phyloP scores from a whole-genome alignment of 257 asterid species.

The Plectranthus barbatus region DNA sequence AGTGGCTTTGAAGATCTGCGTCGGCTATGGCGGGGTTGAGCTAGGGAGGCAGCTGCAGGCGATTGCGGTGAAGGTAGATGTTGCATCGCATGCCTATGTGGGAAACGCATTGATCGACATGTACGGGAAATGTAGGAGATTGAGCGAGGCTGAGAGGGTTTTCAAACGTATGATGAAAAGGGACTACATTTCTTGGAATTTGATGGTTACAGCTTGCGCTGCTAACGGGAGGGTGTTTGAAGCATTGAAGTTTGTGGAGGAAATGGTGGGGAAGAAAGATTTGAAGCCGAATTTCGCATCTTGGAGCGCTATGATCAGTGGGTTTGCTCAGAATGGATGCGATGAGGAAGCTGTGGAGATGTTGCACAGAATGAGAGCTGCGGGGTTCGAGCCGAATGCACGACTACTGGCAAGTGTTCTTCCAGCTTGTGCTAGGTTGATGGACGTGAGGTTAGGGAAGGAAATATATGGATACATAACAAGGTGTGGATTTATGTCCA shows the following conservation, averaged over 20 bases:
- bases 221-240: constrained; percentile 45
- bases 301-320: constrained; percentile 71
- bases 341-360: constrained; percentile 52
- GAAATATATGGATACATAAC: constrained; percentile 63
- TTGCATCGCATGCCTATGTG: constrained; percentile 44
- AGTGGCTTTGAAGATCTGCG: constrained; percentile 52
- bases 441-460: constrained; percentile 41
- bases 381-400: constrained; percentile 57
- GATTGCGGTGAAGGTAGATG: constrained; percentile 38
- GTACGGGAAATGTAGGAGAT: constrained; percentile 65
- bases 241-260: constrained; percentile 37
- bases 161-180: constrained; percentile 32
- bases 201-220: constrained; percentile 58
- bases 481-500: constrained; percentile 49
- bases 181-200: constrained; percentile 76
- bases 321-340: constrained; percentile 57
- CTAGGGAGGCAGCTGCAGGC: constrained; percentile 72
- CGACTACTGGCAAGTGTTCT: constrained; percentile 53
- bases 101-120: constrained; percentile 70
- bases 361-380: constrained; percentile 41
- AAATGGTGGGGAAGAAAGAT: constrained; percentile 37
- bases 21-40: constrained; percentile 52
- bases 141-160: constrained; percentile 40
- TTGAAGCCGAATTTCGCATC: constrained; percentile 44
- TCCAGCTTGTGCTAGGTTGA: constrained; percentile 66